Base-by-base conservation (phyloP, 208 protist species). In the Acanthamoeba healyi region DNA sequence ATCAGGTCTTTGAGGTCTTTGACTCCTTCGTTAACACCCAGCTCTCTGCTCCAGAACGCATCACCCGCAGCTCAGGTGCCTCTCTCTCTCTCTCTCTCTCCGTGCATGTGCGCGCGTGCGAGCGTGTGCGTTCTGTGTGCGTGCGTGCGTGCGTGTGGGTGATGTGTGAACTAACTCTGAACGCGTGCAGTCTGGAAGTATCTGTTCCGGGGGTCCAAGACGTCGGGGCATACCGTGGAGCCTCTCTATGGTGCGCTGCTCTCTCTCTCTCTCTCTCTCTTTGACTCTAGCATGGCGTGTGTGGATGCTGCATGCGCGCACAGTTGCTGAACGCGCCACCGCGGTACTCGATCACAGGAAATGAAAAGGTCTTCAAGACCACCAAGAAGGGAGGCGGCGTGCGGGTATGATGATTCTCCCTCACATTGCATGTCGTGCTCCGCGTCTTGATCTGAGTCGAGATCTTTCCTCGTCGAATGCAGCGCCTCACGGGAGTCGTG, bases 371-470 rank as follows among this genome's bases (percentile, higher is more conserved):
- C 0, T 79, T 79, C 70, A 79, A 79, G 70, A 79, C 70, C 32
- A 79, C 70, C 70, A 79, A 79, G 36, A 79, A 79, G 40, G 70
- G 70, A 24, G 70, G 70, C 40, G 70, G 70, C 70, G 70, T 79
- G 17, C 70, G 70, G 1, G 70, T 79, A 79, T 36, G 22, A 32
- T 22, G 61, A 10, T n/a, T 74, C 19, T 10, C 12, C 10, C 65
- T 40, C 10, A 74, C 32, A 74, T 24, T 24, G 17, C 54, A 61
- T 24, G 17, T 67, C 4, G 22, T 12, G 22, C 12, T 34, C 0
- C 29, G n/a, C n/a, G n/a, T n/a, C n/a, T n/a, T n/a, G n/a, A n/a
- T n/a, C n/a, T n/a, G n/a, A n/a, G n/a, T n/a, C n/a, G n/a, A n/a
- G n/a, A n/a, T n/a, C n/a, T n/a, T n/a, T n/a, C n/a, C n/a, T n/a